A percentile compares a stretch with the other conserved stretches of the same genome.
Conservation (phyloP, 139 green algal genomes). For the Penium margaritaceum region DNA sequence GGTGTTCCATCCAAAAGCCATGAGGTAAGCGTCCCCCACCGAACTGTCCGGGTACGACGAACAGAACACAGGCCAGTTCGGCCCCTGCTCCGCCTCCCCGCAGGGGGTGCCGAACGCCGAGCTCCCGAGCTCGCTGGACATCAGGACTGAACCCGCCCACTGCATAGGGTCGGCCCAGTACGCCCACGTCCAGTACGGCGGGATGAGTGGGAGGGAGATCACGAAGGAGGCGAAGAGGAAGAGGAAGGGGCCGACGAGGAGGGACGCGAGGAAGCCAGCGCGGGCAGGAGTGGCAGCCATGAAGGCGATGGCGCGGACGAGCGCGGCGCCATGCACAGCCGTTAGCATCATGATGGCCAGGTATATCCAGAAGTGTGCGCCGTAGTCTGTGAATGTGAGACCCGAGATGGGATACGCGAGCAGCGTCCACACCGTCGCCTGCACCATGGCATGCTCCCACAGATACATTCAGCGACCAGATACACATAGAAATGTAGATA, state of each 20-base stretch:
- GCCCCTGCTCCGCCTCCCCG: not conserved
- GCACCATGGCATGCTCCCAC: too few species aligned
- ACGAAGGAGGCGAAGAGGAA: constrained; percentile 29
- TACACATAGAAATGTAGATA: too few species aligned
- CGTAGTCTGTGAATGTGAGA: not conserved
- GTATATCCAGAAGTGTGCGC: constrained; percentile 33
- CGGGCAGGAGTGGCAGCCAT: not conserved
- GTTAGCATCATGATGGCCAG: not conserved
- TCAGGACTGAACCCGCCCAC: constrained; percentile 10
- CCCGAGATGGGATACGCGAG: constrained; percentile 35
- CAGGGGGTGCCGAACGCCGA: not conserved
- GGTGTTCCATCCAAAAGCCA: not conserved
- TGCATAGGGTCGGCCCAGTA: constrained; percentile 37
- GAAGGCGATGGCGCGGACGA: constrained; percentile 24
- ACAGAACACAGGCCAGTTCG: not conserved
- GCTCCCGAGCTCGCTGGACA: constrained; percentile 24
- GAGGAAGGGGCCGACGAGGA: constrained; percentile 24
- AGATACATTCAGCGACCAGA: too few species aligned
- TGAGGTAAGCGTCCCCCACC: not conserved
- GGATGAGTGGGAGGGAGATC: constrained; percentile 7
- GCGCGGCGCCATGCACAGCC: not conserved
- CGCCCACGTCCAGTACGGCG: constrained; percentile 42
- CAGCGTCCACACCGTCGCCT: constrained; percentile 26
- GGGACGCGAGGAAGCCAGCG: not conserved
- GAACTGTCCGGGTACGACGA: not conserved